These are phyloP conservation scores for Apiotrichum sp. DNA, from an alignment of 1,284 basidiomycete genomes.

Conservation along the genomic window DNA sequence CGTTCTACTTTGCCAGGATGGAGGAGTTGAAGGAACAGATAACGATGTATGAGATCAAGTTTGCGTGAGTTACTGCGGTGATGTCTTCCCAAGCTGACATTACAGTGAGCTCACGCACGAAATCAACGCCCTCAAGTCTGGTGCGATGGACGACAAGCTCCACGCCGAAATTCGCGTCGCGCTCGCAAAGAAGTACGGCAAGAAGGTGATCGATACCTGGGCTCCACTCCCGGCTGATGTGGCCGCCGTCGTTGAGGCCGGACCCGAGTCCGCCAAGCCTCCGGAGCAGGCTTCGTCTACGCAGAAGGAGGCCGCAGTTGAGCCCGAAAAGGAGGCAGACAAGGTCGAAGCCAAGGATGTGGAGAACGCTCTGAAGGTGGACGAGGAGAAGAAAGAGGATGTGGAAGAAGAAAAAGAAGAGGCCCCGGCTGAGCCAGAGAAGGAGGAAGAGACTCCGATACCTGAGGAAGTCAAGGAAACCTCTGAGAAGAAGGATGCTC, in stretches of 20 bases:
- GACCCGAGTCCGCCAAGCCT: constrained; percentile 15
- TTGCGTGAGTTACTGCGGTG: background rate
- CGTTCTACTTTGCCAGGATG: constrained; percentile 62
- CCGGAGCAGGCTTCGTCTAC: constrained; percentile 2
- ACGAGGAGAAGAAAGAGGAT: background rate
- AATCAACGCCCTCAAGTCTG: constrained; percentile 61
- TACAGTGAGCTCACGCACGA: constrained; percentile 32
- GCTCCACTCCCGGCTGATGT: constrained; percentile 31
- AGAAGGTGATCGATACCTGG: constrained; percentile 37
- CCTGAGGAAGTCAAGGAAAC: background rate
- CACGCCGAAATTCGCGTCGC: constrained; percentile 46
- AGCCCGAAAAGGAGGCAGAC: background rate
- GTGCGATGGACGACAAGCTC: constrained; percentile 60
- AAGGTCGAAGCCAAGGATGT: background rate
- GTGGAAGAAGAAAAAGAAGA: constrained; percentile 9
- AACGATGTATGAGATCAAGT: constrained; percentile 55
- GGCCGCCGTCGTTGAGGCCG: constrained; percentile 24
- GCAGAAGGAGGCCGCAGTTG: background rate
- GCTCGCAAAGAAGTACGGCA: constrained; percentile 37
- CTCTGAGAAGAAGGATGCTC: background rate
- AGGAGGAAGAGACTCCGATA: background rate
- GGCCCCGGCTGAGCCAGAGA: background rate
- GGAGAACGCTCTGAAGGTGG: background rate
- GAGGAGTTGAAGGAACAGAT: constrained; percentile 65
- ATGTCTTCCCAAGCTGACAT: background rate